These are phyloP conservation scores for Capillidium rhysosporum DNA, from an alignment of 371 early-diverging fungal genomes.

Conservation along the genomic window DNA sequence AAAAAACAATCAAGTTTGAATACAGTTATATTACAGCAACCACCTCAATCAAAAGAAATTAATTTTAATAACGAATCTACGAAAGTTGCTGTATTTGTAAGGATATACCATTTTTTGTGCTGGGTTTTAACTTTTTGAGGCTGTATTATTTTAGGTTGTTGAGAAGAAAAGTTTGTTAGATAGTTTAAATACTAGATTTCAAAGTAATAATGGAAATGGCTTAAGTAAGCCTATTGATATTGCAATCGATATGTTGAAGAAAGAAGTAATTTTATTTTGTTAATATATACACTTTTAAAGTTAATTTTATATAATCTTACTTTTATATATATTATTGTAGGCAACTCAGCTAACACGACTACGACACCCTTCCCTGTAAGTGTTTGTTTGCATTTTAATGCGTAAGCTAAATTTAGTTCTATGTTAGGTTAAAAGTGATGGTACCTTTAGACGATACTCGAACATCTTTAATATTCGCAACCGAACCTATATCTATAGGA, in stretches of 20 bases:
- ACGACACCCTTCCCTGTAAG: slow-evolving; percentile 64
- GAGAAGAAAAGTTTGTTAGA: no score
- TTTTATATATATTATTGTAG: slow-evolving; percentile 12
- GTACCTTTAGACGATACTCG: slow-evolving; percentile 63
- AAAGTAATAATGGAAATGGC: no score
- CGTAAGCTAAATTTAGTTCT: background rate
- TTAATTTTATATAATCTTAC: background rate
- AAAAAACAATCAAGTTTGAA: no score
- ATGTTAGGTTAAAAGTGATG: slow-evolving; percentile 23
- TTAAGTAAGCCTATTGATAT: no score
- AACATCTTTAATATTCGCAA: slow-evolving; percentile 51
- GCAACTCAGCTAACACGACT: slow-evolving; percentile 54
- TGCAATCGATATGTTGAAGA: slow-evolving; percentile 3
- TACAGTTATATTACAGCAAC: no score
- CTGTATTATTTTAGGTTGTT: no score
- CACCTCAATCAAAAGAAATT: no score
- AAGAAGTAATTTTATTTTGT: slow-evolving; percentile 4
- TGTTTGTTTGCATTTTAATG: background rate
- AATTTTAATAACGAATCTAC: no score
- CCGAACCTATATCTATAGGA: slow-evolving; percentile 49
- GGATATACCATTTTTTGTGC: no score
- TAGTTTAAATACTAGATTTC: no score
- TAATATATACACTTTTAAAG: background rate
- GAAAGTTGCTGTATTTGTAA: no score
- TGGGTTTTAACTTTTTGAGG: no score